Base-by-base conservation (phyloP, 805 yeast genomes). In the Jamesozyma piceae region DNA sequence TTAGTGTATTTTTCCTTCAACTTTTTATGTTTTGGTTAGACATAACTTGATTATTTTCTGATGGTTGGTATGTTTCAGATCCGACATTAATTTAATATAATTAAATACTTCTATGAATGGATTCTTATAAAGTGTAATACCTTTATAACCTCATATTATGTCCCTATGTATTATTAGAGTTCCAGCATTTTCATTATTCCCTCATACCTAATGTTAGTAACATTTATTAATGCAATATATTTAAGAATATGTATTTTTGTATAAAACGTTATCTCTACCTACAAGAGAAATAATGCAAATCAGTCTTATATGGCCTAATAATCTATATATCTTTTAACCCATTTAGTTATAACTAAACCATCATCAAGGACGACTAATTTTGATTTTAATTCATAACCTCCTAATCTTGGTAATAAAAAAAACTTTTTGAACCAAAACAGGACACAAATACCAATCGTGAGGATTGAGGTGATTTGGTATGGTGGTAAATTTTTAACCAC, bases 391-490 rank as follows among this genome's bases (percentile, higher is more conserved):
- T 58, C 58, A 50, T 81, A 81, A 0, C 64, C 61, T 5, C 72
- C 67, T 1, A 67, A 9, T 46, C 60, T 49, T 1, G 87, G 85
- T 19, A 72, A 51, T 0, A 72, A 17, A 15, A 54, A 59, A 52
- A 80, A 82, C 62, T 64, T 71, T 13, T 71, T 33, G 1, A 60
- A 56, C 89, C 89, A 82, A 52, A 72, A 80, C 0, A 61, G 4
- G n/a, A 68, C 60, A 51, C 82, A 77, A 0, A 58, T 18, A 1
- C 55, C 35, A 3, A 81, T 50, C 20, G 74, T 57, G 0, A 68
- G 34, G 9, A 75, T 39, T 0, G 78, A 71, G 2, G 72, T 58
- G 15, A 72, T 41, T 40, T 64, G 64, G 35, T 66, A 66, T 8
- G 67, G 58, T 5, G 72, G 72, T 53, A 58, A 18, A 46, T 43